Conservation (phyloP, 495 filamentous ascomycete genomes). For the Talaromyces borbonicus region DNA sequence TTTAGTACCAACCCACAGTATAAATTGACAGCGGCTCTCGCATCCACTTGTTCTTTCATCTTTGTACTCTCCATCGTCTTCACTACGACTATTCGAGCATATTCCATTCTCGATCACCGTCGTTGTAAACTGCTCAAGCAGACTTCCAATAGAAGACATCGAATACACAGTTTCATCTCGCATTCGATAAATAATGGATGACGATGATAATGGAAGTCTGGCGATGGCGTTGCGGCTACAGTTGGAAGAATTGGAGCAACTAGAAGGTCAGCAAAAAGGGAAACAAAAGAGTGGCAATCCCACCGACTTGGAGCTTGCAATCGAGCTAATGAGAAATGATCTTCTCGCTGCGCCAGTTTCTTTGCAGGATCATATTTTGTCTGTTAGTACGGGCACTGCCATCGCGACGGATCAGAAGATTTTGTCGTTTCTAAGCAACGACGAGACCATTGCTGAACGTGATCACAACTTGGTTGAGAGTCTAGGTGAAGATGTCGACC, state of each 20-base stretch:
- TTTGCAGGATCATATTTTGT: background rate
- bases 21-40: no score
- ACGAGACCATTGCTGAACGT: background rate
- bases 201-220: no score
- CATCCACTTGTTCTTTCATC: no score
- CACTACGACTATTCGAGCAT: no score
- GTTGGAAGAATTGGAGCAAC: slow-evolving; percentile 1
- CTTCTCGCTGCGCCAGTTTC: background rate
- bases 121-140: no score
- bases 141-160: no score
- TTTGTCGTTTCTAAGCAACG: background rate
- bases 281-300: background rate
- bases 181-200: no score
- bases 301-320: background rate
- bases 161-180: no score
- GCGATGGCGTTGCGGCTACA: background rate
- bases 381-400: background rate
- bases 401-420: slow-evolving; percentile 1
- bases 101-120: no score
- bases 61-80: no score
- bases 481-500: background rate
- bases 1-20: no score
- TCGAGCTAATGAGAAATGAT: background rate
- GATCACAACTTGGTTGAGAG: background rate
- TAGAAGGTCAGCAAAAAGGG: slow-evolving; percentile 7